Evolutionary conservation across 352 stramenopile genomes (phyloP), one percentile per base, ranked within the genome.

Genomic region (Phytophthora melonis): DNA sequence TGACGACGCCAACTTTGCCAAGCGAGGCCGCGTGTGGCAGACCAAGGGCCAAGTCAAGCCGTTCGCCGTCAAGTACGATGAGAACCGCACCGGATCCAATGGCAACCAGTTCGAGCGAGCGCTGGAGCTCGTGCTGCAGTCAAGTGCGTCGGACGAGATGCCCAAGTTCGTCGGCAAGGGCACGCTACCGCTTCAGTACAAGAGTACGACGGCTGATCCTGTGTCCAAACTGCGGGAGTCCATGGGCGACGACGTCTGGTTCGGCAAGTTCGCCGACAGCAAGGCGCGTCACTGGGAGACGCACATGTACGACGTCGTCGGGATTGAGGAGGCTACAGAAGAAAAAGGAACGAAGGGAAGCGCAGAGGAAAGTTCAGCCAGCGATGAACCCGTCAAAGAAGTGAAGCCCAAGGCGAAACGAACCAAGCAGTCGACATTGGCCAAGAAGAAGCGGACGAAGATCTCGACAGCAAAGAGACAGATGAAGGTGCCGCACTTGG

Each of bases 1-100:
- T 19, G 83, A 91, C 68, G 75, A 67, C 58, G 72, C 19, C 49
- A 66, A 58, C 30, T 87, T 80, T 67, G 66, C 25, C 8, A 76
- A 47, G 30, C 77, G 71, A 58, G 83, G 57, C 49, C 64, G 71
- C 30, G 65, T 34, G 19, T 79, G 72, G 72, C 55, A 68, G 16
- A n/a, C 59, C n/a, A 79, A 79, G 58, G 16, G 58, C 9, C 49
- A 73, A 10, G 57, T 79, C 30, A 59, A 63, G 3, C n/a, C 57
- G 11, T 76, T 73, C 16, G 34, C 55, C 18, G 57, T 58, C 18
- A 59, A 76, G 18, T 71, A 70, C 41, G 58, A 76, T 13, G 39
- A 76, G 58, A 67, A 66, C 14, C 72, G 72, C 5, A 59, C 32
- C 18, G 50, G 57, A 19, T 70, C 68, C 0, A 76, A 75, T 3